Percentiles rank a stretch among this genome's conserved stretches.
Evolutionary conservation across 129 eudicot genomes (phyloP).

Genomic region (Flaveria sonorensis): DNA sequence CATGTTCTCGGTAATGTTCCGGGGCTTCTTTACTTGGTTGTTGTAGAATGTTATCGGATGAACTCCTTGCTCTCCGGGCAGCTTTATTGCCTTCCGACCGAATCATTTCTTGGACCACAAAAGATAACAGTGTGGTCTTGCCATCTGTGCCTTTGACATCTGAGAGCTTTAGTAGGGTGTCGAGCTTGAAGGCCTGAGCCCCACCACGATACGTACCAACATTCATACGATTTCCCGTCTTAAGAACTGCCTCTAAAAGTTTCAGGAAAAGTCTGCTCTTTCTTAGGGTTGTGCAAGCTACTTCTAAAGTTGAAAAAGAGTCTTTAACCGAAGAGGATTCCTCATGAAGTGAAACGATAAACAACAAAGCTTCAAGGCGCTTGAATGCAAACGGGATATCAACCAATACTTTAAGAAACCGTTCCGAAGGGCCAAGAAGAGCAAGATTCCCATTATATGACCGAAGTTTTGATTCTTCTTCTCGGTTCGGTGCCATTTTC

Average conservation of each 20-base stretch:
- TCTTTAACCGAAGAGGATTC: conserved; percentile 51
- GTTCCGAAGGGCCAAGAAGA: conserved; percentile 43
- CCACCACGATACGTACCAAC: conserved; percentile 87
- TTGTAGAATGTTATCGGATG: conserved; percentile 36
- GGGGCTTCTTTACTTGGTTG: conserved; percentile 40
- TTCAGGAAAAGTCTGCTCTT: conserved; percentile 80
- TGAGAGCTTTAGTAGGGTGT: conserved; percentile 74
- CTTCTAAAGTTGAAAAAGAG: conserved; percentile 39
- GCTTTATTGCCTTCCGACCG: conserved; percentile 75
- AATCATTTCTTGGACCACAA: conserved; percentile 83
- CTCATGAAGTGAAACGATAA: conserved; percentile 41
- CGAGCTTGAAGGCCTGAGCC: conserved; percentile 94
- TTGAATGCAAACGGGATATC: conserved; percentile 45
- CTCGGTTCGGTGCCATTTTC: conserved; percentile 87
- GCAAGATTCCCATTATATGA: conserved; percentile 59
- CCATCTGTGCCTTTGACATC: conserved; percentile 93
- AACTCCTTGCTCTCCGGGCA: conserved; percentile 39
- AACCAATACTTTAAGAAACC: conserved; percentile 41
- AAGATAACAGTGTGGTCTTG: conserved; percentile 80
- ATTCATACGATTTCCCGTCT: conserved; percentile 96
- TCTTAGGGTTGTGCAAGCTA: conserved; percentile 65
- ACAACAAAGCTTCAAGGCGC: conserved; percentile 43
- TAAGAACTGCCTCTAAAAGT: conserved; percentile 91
- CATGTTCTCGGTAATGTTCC: conserved; percentile 48
- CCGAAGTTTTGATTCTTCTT: conserved; percentile 79